Conservation (phyloP, 2,329 filamentous ascomycete species). For the Cercospora zeina region DNA sequence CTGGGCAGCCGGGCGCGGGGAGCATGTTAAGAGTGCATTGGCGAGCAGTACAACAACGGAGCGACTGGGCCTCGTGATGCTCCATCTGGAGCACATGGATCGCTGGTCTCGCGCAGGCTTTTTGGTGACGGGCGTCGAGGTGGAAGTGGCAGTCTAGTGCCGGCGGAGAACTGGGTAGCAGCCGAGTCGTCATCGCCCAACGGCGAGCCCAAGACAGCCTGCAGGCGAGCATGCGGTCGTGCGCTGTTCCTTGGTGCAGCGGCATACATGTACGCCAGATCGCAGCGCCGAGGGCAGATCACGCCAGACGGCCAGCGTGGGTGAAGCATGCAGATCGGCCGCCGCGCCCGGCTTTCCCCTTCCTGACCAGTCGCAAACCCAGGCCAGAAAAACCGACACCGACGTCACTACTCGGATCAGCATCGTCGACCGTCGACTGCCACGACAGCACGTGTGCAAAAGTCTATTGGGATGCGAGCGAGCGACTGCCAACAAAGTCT, state of each 20-base stretch:
- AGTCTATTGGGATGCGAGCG: background rate
- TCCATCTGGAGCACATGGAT: constrained; percentile 12
- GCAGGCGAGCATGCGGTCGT: constrained; percentile 5
- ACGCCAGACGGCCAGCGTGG: background rate
- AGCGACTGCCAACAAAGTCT: background rate
- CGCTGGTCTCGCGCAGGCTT: constrained; percentile 7
- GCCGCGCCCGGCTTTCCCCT: background rate
- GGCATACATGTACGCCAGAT: constrained; percentile 2
- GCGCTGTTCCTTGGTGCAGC: constrained; percentile 6
- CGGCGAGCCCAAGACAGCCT: background rate
- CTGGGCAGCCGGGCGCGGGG: constrained; percentile 10
- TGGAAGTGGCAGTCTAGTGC: constrained; percentile 2
- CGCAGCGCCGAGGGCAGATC: constrained; percentile 1
- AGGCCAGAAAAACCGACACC: background rate
- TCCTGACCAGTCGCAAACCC: background rate
- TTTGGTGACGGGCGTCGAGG: background rate
- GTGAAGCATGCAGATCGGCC: constrained; percentile 5
- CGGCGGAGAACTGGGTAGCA: constrained; percentile 5
- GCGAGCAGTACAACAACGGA: constrained; percentile 4
- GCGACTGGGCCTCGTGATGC: constrained; percentile 11
- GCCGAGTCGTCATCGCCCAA: constrained; percentile 6
- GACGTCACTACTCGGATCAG: constrained; percentile 6
- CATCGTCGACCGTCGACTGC: background rate
- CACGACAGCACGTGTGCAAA: constrained; percentile 4
- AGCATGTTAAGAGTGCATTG: constrained; percentile 1